Evolutionary conservation across 2,329 filamentous ascomycete genomes (phyloP).

Genomic region (Blumeria graminis): DNA sequence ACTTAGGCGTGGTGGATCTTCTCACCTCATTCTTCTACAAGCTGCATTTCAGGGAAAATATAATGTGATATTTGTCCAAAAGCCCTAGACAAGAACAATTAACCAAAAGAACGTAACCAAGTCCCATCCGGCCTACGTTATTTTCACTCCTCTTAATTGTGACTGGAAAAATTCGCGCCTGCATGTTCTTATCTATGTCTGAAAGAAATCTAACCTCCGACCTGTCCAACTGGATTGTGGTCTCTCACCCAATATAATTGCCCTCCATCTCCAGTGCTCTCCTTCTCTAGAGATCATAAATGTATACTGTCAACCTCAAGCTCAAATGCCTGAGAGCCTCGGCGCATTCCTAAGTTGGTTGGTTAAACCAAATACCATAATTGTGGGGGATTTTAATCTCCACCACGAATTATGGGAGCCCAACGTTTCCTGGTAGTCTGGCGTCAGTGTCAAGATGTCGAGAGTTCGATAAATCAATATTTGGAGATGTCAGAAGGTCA

Average conservation of each 20-base stretch:
- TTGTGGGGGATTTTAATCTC: neutral
- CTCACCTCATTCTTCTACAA: neutral
- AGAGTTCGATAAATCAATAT: too few relatives aligned
- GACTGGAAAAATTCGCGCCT: neutral
- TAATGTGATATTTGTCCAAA: neutral
- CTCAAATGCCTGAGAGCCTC: neutral
- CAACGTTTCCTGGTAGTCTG: neutral
- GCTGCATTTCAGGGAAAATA: neutral
- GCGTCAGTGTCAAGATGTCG: too few relatives aligned
- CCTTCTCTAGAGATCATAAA: neutral
- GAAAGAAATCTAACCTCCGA: neutral
- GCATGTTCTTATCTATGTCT: neutral
- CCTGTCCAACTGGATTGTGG: neutral
- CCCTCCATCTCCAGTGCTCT: neutral
- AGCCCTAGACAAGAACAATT: neutral
- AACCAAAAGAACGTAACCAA: neutral
- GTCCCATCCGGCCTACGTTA: neutral
- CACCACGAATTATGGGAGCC: neutral
- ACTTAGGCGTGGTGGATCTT: neutral
- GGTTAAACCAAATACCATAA: neutral
- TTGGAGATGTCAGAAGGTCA: too few relatives aligned
- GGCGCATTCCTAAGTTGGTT: neutral
- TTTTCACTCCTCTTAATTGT: neutral
- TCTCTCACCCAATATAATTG: neutral
- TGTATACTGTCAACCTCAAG: neutral